These are phyloP conservation scores for Angophora floribunda DNA, from an alignment of 345 rosid genomes.

Conservation along the genomic window DNA sequence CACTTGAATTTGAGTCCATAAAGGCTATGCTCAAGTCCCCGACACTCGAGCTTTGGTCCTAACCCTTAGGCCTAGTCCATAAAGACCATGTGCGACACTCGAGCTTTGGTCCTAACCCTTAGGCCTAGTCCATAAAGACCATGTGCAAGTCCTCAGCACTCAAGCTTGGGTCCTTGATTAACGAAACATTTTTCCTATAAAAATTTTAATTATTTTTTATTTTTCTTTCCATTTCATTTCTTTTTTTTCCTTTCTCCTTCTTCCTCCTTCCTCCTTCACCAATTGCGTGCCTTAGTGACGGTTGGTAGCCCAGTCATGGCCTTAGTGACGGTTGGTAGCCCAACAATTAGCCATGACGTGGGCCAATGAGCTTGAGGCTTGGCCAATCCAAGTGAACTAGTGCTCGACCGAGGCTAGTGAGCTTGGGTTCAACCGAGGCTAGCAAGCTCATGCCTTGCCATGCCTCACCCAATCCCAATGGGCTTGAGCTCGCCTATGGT, in stretches of 20 bases:
- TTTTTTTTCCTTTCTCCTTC: background rate
- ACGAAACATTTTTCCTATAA: too few relatives aligned
- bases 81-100: rapidly evolving
- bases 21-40: background rate
- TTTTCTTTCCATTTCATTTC: too few relatives aligned
- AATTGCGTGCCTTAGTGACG: background rate
- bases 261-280: too few relatives aligned
- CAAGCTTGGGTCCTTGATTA: background rate
- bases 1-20: background rate
- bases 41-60: background rate
- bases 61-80: rapidly evolving
- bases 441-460: too few relatives aligned
- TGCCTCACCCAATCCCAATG: too few relatives aligned
- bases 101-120: background rate
- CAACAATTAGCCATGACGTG: rapidly evolving
- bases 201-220: too few relatives aligned
- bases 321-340: rapidly evolving
- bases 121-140: background rate
- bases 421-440: too few relatives aligned
- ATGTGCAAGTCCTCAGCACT: background rate
- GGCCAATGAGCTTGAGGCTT: too few relatives aligned
- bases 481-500: background rate
- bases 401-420: too few relatives aligned
- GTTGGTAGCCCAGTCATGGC: rapidly evolving
- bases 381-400: too few relatives aligned